These are phyloP conservation scores for Erucastrum elatum DNA, from an alignment of 345 rosid species.

Conservation along the genomic window DNA sequence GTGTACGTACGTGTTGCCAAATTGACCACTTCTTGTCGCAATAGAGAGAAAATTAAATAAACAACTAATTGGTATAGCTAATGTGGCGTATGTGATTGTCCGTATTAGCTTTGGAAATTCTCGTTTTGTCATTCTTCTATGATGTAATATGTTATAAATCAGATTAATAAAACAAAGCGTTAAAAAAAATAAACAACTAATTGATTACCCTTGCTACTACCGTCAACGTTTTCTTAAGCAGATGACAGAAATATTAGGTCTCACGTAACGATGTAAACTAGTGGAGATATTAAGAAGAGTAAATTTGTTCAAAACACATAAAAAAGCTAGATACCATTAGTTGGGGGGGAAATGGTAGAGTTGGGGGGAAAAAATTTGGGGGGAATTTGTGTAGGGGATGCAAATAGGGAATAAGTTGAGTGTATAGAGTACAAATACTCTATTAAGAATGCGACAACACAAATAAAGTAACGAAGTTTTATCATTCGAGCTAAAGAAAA, in stretches of 20 bases:
- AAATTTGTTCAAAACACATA: too few species aligned
- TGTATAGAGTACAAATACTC: too few species aligned
- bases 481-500: conserved; percentile 1
- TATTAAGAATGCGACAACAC: conserved; percentile 17
- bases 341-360: too few species aligned
- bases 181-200: too few species aligned
- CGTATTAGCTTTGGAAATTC: too few species aligned
- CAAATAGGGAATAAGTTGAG: too few species aligned
- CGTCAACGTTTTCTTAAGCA: not conserved
- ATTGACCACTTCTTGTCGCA: conserved; percentile 35
- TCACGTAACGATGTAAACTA: conserved; percentile 28
- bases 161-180: not conserved
- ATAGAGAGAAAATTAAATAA: not conserved
- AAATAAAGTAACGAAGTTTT: conserved; percentile 18
- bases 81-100: too few species aligned
- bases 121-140: too few species aligned
- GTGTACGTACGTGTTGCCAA: conserved; percentile 42
- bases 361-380: too few species aligned
- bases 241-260: conserved; percentile 21
- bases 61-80: not conserved
- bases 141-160: not conserved
- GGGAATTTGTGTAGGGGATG: too few species aligned
- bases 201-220: not conserved
- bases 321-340: not conserved
- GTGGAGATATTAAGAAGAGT: conserved; percentile 22